Percentiles rank a stretch among this genome's conserved stretches.
These are phyloP conservation scores for Mucuna pruriens DNA, from an alignment of 306 rosid species.

Conservation along the genomic window DNA sequence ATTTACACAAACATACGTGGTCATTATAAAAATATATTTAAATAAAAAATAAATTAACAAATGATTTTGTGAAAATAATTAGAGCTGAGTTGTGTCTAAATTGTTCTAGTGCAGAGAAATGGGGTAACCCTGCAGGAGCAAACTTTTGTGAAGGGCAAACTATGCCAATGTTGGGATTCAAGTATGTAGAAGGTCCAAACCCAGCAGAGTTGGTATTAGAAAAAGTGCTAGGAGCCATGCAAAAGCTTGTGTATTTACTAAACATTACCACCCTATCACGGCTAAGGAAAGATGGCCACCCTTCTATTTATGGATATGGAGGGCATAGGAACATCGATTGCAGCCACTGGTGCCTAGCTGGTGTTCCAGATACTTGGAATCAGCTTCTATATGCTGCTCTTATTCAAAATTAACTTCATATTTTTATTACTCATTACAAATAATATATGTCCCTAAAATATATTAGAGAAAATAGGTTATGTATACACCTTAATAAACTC, in stretches of 20 bases:
- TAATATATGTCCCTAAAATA: not conserved
- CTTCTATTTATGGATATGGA: constrained; percentile 68
- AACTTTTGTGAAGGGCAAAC: constrained; percentile 52
- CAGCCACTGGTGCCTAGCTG: constrained; percentile 85
- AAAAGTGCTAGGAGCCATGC: constrained; percentile 52
- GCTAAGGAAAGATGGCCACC: constrained; percentile 79
- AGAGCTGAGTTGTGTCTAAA: not conserved
- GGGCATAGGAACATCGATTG: constrained; percentile 67
- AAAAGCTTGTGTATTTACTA: constrained; percentile 52
- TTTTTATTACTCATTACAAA: not conserved
- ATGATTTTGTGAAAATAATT: not conserved
- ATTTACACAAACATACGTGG: not conserved
- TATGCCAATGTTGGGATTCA: constrained; percentile 36
- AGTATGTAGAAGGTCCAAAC: constrained; percentile 49
- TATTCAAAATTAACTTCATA: too few species aligned
- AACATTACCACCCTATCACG: constrained; percentile 66
- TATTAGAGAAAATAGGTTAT: too few species aligned
- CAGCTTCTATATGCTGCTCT: constrained; percentile 58
- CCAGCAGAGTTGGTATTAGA: constrained; percentile 65
- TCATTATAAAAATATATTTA: not conserved
- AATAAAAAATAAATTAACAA: not conserved
- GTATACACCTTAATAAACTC: too few species aligned
- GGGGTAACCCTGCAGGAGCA: constrained; percentile 54
- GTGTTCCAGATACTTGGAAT: constrained; percentile 89
- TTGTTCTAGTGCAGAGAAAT: constrained; percentile 48